phyloP scores from a whole-genome alignment of 768 basidiomycete genomes.

The Hortiboletus campestris region DNA sequence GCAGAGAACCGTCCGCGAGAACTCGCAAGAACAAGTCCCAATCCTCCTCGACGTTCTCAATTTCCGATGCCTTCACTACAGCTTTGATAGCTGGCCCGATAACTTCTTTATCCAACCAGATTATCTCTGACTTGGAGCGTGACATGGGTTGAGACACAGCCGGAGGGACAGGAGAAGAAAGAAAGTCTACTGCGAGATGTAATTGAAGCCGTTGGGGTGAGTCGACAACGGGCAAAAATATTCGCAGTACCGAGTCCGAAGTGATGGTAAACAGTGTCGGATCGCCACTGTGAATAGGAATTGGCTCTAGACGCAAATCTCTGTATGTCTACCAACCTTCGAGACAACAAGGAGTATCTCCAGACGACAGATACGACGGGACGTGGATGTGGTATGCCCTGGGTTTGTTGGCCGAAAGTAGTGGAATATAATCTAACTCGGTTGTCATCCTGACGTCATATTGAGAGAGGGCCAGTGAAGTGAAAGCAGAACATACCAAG shows the following conservation, averaged over 20 bases:
- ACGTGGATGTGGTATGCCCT: constrained; percentile 71
- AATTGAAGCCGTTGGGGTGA: constrained; percentile 82
- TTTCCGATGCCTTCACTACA: constrained; percentile 37
- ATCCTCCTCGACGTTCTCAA: constrained; percentile 46
- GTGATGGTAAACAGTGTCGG: constrained; percentile 82
- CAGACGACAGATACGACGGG: constrained; percentile 67
- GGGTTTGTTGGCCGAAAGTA: constrained; percentile 65
- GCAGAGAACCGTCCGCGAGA: constrained; percentile 67
- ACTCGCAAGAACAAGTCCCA: constrained; percentile 82
- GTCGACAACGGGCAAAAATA: constrained; percentile 87
- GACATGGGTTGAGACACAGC: constrained; percentile 28
- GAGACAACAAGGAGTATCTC: constrained; percentile 68
- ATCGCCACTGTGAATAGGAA: constrained; percentile 53
- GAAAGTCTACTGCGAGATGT: constrained; percentile 73
- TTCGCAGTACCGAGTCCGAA: constrained; percentile 74
- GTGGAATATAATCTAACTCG: constrained; percentile 68
- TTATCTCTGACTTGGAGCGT: constrained; percentile 48
- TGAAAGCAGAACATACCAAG: constrained; percentile 40
- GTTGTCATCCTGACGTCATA: constrained; percentile 48
- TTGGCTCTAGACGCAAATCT: constrained; percentile 1
- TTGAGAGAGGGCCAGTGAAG: constrained; percentile 8
- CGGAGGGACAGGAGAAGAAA: constrained; percentile 52
- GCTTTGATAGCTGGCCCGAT: constrained; percentile 48
- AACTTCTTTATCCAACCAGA: constrained; percentile 68
- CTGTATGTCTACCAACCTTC: constrained; percentile 44